Percentiles rank a stretch among this genome's conserved stretches.
Conservation (phyloP, 352 stramenopile species). For the Globisporangium echinulatum region DNA sequence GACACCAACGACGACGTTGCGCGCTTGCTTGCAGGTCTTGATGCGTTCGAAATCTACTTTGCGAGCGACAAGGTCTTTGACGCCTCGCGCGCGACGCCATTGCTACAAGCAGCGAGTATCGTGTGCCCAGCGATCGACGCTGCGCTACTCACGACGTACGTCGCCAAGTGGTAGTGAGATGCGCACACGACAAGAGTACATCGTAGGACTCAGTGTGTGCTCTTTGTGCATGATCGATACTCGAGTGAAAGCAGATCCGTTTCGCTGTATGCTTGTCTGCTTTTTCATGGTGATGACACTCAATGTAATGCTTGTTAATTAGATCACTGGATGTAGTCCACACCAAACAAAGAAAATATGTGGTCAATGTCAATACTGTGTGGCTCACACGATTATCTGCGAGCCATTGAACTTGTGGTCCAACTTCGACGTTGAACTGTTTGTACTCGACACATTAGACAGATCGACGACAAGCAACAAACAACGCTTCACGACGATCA, state of each 20-base stretch:
- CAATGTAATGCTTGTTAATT: too few species aligned
- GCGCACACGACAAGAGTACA: too few species aligned
- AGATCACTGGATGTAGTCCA: too few species aligned
- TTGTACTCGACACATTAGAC: not conserved
- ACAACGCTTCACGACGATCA: not conserved
- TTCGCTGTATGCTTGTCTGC: too few species aligned
- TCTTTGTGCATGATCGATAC: slow-evolving; percentile 2
- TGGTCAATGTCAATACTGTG: too few species aligned
- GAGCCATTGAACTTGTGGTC: too few species aligned
- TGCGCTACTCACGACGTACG: slow-evolving; percentile 35
- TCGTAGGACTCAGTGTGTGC: not conserved
- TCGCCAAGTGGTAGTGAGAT: slow-evolving; percentile 24
- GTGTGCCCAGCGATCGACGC: slow-evolving; percentile 36
- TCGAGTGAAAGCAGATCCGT: too few species aligned
- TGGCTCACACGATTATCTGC: too few species aligned
- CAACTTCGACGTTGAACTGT: slow-evolving; percentile 11
- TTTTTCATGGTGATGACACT: too few species aligned
- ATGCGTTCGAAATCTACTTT: slow-evolving; percentile 66
- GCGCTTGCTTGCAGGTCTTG: slow-evolving; percentile 51
- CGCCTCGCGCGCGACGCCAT: slow-evolving; percentile 28
- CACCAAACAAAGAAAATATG: too few species aligned
- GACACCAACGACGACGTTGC: slow-evolving; percentile 31
- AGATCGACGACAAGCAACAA: not conserved
- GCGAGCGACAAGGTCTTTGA: slow-evolving; percentile 63
- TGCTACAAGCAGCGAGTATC: slow-evolving; percentile 34